Conservation (phyloP, 495 filamentous ascomycete genomes). For the Penicillium subrubescens region DNA sequence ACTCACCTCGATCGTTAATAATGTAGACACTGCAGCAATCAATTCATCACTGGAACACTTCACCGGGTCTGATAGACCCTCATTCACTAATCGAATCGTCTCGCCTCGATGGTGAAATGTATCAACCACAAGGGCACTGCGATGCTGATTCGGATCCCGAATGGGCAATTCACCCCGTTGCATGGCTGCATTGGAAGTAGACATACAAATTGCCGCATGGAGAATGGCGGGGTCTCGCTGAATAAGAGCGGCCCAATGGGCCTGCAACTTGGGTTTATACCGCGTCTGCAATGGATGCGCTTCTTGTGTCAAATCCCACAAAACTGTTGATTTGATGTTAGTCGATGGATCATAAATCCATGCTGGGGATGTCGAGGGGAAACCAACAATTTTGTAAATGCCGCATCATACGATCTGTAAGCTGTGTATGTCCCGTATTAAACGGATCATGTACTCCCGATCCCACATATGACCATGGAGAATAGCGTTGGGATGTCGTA, state of each 20-base stretch:
- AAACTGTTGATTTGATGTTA: conserved; percentile 31
- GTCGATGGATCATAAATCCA: conserved; percentile 6
- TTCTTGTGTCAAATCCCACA: conserved; percentile 43
- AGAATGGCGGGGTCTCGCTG: conserved; percentile 45
- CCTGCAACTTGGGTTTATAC: conserved; percentile 41
- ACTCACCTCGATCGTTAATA: conserved; percentile 51
- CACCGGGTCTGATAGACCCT: conserved; percentile 44
- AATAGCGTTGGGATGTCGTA: background rate
- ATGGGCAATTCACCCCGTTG: conserved; percentile 40
- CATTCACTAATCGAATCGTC: conserved; percentile 49
- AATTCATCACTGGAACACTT: conserved; percentile 49
- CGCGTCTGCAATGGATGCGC: conserved; percentile 46
- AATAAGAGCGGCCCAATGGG: conserved; percentile 45
- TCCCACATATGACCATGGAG: conserved; percentile 34
- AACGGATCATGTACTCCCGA: conserved; percentile 46
- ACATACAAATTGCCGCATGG: conserved; percentile 48
- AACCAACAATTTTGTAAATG: conserved; percentile 47
- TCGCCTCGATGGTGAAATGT: conserved; percentile 50
- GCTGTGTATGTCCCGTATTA: conserved; percentile 41
- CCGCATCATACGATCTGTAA: conserved; percentile 47
- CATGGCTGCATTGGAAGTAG: conserved; percentile 45
- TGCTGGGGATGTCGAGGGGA: background rate
- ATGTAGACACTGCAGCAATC: conserved; percentile 48
- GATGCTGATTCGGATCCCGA: conserved; percentile 38
- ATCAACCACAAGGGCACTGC: conserved; percentile 43